Base-by-base conservation (phyloP, 139 green algal genomes). In the Trebouxia sp. region DNA sequence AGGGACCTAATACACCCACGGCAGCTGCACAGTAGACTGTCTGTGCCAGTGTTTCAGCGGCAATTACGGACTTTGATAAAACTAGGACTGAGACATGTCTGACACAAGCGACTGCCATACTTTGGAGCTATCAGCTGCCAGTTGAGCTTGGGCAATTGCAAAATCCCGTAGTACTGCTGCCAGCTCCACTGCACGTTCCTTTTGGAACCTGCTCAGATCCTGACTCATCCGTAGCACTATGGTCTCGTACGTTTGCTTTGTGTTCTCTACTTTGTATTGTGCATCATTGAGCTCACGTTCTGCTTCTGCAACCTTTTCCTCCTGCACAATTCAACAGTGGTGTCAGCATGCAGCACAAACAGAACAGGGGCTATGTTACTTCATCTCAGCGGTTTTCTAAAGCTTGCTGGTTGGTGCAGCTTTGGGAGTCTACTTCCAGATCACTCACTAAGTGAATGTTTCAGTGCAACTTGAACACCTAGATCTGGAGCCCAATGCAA, bases 161-260 rank as follows among this genome's bases (percentile, higher is more conserved):
- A 98, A 97, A 51, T 95, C 88, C 0, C 84, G 79, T 72, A 98
- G 85, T 50, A 98, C 83, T 15, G 69, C 53, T 30, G 80, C 83
- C 85, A 98, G 89, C 65, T 98, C 94, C 1, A 77, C 72, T 3
- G 90, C 86, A 7, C 92, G 88, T 87, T 98, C 91, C 76, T 92
- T 88, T 84, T 92, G 87, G 78, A 95, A 97, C 4, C 93, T 89
- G 38, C 89, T 91, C 47, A 99, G 85, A 85, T 99, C 96, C 50
- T 88, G 80, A 11, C 83, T 90, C 94, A 98, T 97, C 65, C 87
- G 83, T 24, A 85, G 79, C 3, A 90, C 86, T 20, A 97, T 92
- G 41, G 76, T 72, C 47, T 93, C 86, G 83, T 93, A 95, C 3
- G 78, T 45, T 10, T 81, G 75, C 69, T 88, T 89, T 14, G 89